Evolutionary conservation across 345 rosid species (phyloP).

Genomic region (Syzygium grande): DNA sequence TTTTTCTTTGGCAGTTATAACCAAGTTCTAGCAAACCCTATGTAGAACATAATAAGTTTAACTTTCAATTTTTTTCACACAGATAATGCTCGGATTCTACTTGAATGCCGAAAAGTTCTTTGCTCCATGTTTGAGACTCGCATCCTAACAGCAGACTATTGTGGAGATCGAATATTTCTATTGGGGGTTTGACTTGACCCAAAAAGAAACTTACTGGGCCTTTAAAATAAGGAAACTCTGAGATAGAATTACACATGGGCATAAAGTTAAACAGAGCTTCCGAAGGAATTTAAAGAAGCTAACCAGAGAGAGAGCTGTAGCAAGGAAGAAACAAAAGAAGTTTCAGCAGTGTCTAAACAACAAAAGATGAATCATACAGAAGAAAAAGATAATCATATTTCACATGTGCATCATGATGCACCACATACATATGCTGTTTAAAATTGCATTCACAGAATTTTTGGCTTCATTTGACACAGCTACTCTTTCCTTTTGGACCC

Average conservation of each 20-base stretch:
- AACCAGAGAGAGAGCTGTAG: no score
- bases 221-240: not conserved
- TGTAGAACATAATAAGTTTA: not conserved
- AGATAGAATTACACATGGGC: not conserved
- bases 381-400: not conserved
- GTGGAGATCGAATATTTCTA: not conserved
- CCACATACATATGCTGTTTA: not conserved
- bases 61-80: not conserved
- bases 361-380: not conserved
- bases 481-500: not conserved
- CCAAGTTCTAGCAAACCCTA: not conserved
- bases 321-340: not conserved
- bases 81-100: not conserved
- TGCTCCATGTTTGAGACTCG: not conserved
- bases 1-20: not conserved
- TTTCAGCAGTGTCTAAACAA: not conserved
- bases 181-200: not conserved
- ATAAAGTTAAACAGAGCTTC: not conserved
- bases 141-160: not conserved
- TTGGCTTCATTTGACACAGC: not conserved
- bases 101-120: not conserved
- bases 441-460: not conserved
- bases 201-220: not conserved
- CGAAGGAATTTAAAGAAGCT: not conserved
- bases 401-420: not conserved